Evolutionary conservation across 176 grass and related monocot genomes (phyloP), one percentile per base, ranked within the genome.

Genomic region (Echinochloa phyllopogon): DNA sequence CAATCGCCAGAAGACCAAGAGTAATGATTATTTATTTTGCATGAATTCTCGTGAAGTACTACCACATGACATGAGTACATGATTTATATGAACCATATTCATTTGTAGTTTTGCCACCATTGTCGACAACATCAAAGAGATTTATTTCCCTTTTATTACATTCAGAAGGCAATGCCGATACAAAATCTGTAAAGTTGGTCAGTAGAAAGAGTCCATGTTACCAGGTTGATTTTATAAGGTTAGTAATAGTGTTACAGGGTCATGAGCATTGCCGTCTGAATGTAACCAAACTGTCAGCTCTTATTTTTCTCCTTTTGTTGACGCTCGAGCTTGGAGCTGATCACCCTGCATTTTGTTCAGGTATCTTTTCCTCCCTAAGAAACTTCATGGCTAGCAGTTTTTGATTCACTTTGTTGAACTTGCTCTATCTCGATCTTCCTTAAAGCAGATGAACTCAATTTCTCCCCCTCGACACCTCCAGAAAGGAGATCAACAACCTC

Each of bases 401-500:
- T 29, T 70, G 20, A 43, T 87, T 85, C 64, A 2, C 5, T 48
- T 47, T 87, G 41, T 55, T 85, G 21, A 58, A 71, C 50, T 82
- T 84, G 64, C 38, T 75, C 82, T 15, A 82, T 86, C 62, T 94
- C 83, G 3, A 90, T 86, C 82, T 84, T 94, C 69, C 92, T 85
- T 75, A 90, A 74, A 57, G 86, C 82, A 70, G 92, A 88, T 41
- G 92, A 94, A 80, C 92, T 94, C 49, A 94, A n/a, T 69, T 94
- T 94, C 49, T 56, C 74, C 2, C 88, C 92, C 13, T 82, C 53
- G 0, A 52, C 75, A 10, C 77, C 79, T 72, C 85, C 88, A 16
- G 88, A 94, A 71, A 94, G 68, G 33, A 94, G 88, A 88, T 94
- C 92, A 59, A 93, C 82, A 76, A 94, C 88, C 75, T 94, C 88